Percentiles rank a stretch among this genome's conserved stretches.
phyloP scores from a whole-genome alignment of 75 land plant genomes.

The Cupressus sempervirens region DNA sequence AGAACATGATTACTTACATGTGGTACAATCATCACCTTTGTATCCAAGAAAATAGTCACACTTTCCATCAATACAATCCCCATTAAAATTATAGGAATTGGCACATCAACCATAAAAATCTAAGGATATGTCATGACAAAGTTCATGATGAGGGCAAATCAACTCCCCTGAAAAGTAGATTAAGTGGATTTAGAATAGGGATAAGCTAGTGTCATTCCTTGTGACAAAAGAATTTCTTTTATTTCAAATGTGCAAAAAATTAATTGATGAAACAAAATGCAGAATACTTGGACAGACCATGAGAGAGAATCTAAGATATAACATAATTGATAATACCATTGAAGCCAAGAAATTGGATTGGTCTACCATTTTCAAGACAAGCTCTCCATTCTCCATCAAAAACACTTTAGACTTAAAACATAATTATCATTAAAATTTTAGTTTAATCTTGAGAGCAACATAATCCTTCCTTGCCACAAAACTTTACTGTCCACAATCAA shows the following conservation, averaged over 20 bases:
- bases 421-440: neutral
- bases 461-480: neutral
- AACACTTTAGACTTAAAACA: neutral
- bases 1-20: constrained; percentile 40
- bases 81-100: constrained; percentile 67
- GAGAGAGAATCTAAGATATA: neutral
- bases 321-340: constrained; percentile 53
- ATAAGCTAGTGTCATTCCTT: neutral
- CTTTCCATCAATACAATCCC: constrained; percentile 83
- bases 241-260: neutral
- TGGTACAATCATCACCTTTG: constrained; percentile 74
- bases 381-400: constrained; percentile 83
- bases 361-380: constrained; percentile 90
- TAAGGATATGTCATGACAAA: constrained; percentile 49
- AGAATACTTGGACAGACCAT: neutral
- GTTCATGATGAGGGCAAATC: constrained; percentile 83
- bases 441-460: neutral
- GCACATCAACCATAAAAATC: constrained; percentile 62
- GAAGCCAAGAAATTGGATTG: constrained; percentile 80
- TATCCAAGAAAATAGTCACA: constrained; percentile 91
- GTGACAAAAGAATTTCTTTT: too few species aligned
- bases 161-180: constrained; percentile 63
- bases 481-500: neutral
- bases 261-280: neutral
- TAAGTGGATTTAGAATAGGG: neutral